Conservation (phyloP, 345 rosid genomes). For the Gossypium longicalyx region DNA sequence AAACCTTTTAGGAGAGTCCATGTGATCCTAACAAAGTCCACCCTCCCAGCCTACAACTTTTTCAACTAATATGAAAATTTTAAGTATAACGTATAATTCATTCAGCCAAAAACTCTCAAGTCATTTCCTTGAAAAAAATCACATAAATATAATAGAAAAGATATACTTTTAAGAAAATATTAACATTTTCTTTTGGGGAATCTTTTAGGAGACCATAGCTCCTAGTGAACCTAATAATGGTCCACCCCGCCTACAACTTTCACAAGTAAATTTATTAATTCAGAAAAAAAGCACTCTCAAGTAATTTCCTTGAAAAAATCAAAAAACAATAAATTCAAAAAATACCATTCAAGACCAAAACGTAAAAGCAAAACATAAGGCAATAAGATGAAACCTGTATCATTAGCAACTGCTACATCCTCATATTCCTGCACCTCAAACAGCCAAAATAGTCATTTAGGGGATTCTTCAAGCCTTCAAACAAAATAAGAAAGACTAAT, state of each 20-base stretch:
- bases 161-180: not conserved
- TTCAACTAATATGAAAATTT: too few relatives aligned
- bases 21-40: too few relatives aligned
- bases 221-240: not conserved
- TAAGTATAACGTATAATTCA: too few relatives aligned
- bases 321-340: not conserved
- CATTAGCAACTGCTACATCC: constrained; percentile 43
- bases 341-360: not conserved
- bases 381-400: constrained; percentile 66
- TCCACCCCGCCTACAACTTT: not conserved
- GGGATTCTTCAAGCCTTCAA: not conserved
- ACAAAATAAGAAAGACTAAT: not conserved
- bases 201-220: not conserved
- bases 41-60: too few relatives aligned
- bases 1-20: too few relatives aligned
- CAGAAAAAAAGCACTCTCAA: not conserved
- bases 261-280: not conserved
- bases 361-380: not conserved
- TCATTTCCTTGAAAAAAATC: not conserved
- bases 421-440: constrained; percentile 64
- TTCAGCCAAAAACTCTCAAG: not conserved
- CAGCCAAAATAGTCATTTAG: constrained; percentile 17
- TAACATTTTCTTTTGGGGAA: too few relatives aligned
- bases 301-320: not conserved
- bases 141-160: not conserved